Conservation (phyloP, 1,284 basidiomycete species). For the Boletus smithii region DNA sequence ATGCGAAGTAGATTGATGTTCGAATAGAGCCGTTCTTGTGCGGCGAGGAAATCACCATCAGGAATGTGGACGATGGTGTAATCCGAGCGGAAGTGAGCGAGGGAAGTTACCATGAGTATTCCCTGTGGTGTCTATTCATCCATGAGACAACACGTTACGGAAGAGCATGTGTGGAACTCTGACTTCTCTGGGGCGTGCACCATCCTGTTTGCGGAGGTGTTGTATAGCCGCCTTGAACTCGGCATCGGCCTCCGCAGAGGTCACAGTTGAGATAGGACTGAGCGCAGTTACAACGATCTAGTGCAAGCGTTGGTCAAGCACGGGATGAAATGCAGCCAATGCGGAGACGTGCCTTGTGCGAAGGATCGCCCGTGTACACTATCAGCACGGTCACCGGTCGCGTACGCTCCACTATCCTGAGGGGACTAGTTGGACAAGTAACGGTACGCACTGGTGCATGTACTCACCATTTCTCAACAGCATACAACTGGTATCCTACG, state of each 20-base stretch:
- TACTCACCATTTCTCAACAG: constrained; percentile 77
- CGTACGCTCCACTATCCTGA: constrained; percentile 67
- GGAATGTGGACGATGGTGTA: constrained; percentile 77
- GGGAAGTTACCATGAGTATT: constrained; percentile 72
- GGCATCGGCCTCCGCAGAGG: constrained; percentile 43
- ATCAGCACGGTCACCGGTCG: constrained; percentile 57
- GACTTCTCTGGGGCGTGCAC: constrained; percentile 66
- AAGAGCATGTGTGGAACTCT: constrained; percentile 8
- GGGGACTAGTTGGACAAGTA: constrained; percentile 9
- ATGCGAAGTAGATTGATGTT: constrained; percentile 77
- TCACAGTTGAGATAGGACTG: constrained; percentile 42
- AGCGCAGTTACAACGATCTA: constrained; percentile 62
- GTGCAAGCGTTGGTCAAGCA: constrained; percentile 16
- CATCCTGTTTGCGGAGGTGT: constrained; percentile 54
- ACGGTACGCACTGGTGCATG: neutral
- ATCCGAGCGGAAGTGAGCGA: constrained; percentile 80
- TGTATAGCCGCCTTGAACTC: constrained; percentile 62
- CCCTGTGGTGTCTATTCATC: constrained; percentile 56
- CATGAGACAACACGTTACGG: constrained; percentile 16
- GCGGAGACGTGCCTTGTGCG: constrained; percentile 50
- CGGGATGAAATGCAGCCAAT: neutral
- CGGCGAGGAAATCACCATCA: constrained; percentile 58
- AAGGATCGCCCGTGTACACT: constrained; percentile 70
- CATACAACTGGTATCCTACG: constrained; percentile 71
- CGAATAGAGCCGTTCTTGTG: constrained; percentile 63